Base-by-base conservation (phyloP, 208 protist genomes). In the Zelonia costaricensis region DNA sequence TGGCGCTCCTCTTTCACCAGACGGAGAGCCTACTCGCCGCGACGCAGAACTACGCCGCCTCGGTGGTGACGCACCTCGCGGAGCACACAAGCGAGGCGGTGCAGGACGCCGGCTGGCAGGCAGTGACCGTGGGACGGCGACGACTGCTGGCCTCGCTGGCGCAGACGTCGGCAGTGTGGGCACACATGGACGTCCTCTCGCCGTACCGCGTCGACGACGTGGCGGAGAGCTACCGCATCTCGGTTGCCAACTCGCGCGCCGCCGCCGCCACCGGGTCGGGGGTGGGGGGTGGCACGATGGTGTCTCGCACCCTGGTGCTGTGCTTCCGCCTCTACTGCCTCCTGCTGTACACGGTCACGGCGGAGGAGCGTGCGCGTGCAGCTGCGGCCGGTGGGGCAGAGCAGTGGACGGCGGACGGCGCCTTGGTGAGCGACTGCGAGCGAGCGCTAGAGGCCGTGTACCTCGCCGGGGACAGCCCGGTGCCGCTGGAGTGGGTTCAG, bases 311-410 rank as follows among this genome's bases (percentile, higher is more conserved):
- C 8, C 69, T 82, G 36, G 71, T 94, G 9, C 20, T 78, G 67
- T 91, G 80, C 68, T 94, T 88, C 48, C 78, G 88, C 10, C 40
- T 94, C 38, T 76, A 89, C 30, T 70, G 66, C 7, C 68, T 90
- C 28, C 56, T 76, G 42, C 43, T 64, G 31, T 75, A 62, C 42
- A 65, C 67, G n/a, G 15, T 59, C 20, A 45, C 45, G 4, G 40
- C 18, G 9, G 76, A 76, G 22, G 55, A 64, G 13, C 47, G 25
- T 9, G 45, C 53, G 43, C 3, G 36, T 38, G 3, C 22, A 18
- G 44, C 36, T 9, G 5, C 25, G 16, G 22, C 15, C 3, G 35
- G 4, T 30, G 39, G 39, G 15, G 13, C 57, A 13, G 13, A 16
- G 33, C 33, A 46, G 52, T 25, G 55, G 63, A 16, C 62, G 30